Percentiles rank a stretch among this genome's conserved stretches.
These are phyloP conservation scores for Crithidia acanthocephali DNA, from an alignment of 208 protist species.

Conservation along the genomic window DNA sequence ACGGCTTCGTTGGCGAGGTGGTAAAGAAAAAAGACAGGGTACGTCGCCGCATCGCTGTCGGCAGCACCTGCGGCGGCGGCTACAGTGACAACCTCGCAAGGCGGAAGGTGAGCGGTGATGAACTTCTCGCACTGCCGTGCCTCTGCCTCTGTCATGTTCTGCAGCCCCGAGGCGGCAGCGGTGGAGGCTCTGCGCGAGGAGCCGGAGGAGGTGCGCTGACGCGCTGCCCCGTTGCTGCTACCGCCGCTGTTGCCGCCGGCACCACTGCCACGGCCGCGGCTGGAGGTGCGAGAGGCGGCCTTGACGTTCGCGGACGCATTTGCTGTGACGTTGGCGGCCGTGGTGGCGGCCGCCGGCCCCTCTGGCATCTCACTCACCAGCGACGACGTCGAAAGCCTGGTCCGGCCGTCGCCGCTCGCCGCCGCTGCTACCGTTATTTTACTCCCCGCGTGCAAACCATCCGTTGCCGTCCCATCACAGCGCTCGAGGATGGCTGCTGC, in stretches of 20 bases:
- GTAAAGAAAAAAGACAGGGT: conserved; percentile 49
- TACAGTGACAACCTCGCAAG: conserved; percentile 32
- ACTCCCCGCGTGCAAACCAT: not conserved
- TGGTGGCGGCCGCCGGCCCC: not conserved
- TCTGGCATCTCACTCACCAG: not conserved
- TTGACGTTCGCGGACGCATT: not conserved
- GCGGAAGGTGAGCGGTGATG: conserved; percentile 27
- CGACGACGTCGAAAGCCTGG: conserved; percentile 13
- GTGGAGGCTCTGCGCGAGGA: conserved; percentile 1
- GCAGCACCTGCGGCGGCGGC: not conserved
- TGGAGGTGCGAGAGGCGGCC: conserved; percentile 2
- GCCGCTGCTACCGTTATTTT: not conserved
- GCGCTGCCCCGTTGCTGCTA: not conserved
- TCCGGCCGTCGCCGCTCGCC: not conserved
- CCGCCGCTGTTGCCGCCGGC: not conserved
- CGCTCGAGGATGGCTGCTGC: not conserved
- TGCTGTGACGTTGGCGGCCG: not conserved
- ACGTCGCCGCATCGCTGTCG: not conserved
- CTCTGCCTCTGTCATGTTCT: conserved; percentile 11
- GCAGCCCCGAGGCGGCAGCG: not conserved
- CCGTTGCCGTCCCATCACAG: not conserved
- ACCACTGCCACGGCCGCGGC: conserved; percentile 9
- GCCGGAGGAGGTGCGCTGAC: conserved; percentile 7
- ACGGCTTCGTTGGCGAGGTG: conserved; percentile 41
- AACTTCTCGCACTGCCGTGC: conserved; percentile 15